Evolutionary conservation across 2,329 filamentous ascomycete species (phyloP).

Genomic region (Didymella sp.): DNA sequence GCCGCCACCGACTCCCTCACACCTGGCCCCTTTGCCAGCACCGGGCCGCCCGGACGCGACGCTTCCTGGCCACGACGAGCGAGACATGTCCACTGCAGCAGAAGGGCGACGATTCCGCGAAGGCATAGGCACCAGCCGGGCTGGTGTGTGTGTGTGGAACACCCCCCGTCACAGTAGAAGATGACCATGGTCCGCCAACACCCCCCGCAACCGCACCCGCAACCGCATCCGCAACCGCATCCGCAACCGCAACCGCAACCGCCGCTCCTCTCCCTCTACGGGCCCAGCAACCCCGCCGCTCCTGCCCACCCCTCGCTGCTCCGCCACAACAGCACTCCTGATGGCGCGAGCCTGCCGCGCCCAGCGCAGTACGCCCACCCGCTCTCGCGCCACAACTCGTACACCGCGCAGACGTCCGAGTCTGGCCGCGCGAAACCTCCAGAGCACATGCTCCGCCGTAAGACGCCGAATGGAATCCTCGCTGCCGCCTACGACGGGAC

Average conservation of each 20-base stretch:
- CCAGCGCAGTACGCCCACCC: constrained; percentile 50
- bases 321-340: constrained; percentile 37
- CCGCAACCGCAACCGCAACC: no score
- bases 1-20: constrained; percentile 2
- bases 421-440: constrained; percentile 43
- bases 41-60: constrained; percentile 28
- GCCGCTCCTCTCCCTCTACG: constrained; percentile 39
- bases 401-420: constrained; percentile 39
- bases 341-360: constrained; percentile 33
- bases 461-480: constrained; percentile 93
- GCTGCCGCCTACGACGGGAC: constrained; percentile 91
- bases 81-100: constrained; percentile 51
- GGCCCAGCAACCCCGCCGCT: constrained; percentile 27
- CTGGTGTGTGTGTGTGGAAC: constrained; percentile 39
- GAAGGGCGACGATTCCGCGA: constrained; percentile 50
- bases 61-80: constrained; percentile 20
- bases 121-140: constrained; percentile 53
- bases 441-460: constrained; percentile 85
- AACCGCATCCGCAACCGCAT: no score
- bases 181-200: constrained; percentile 52
- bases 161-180: constrained; percentile 18
- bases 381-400: constrained; percentile 49
- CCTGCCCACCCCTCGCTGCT: constrained; percentile 36
- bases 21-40: constrained; percentile 26
- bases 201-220: constrained; percentile 44